Conservation (phyloP, 2,329 filamentous ascomycete genomes). For the Alternaria solani region DNA sequence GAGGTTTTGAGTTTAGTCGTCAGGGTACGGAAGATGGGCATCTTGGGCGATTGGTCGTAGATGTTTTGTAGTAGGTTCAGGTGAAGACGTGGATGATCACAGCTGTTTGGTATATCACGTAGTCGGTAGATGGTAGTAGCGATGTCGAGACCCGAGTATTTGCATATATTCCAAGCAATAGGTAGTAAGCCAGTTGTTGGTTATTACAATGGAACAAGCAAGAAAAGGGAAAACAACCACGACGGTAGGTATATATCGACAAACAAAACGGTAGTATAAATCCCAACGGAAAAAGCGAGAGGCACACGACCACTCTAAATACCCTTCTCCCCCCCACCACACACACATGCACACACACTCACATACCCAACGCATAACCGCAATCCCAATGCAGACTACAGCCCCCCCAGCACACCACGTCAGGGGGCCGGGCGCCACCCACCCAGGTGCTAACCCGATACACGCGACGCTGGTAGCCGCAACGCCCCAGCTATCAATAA, state of each 20-base stretch:
- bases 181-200: neutral
- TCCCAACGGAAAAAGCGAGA: slow-evolving; percentile 1
- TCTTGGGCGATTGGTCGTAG: slow-evolving; percentile 15
- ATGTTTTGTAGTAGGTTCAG: neutral
- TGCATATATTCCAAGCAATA: slow-evolving; percentile 12
- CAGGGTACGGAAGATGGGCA: slow-evolving; percentile 43
- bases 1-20: slow-evolving; percentile 44
- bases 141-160: neutral
- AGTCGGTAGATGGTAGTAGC: slow-evolving; percentile 1
- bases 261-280: slow-evolving; percentile 5
- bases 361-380: slow-evolving; percentile 3
- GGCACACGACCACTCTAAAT: slow-evolving; percentile 5
- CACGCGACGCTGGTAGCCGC: neutral
- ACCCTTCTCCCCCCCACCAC: slow-evolving; percentile 2
- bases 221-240: neutral
- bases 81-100: neutral
- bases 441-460: neutral
- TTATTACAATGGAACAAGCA: neutral
- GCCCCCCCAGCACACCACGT: slow-evolving; percentile 2
- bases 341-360: slow-evolving; percentile 4
- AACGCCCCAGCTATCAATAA: slow-evolving; percentile 15
- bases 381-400: slow-evolving; percentile 3
- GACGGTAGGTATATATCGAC: neutral
- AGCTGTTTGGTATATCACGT: neutral
- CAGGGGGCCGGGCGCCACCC: slow-evolving; percentile 5